phyloP scores from a whole-genome alignment of 1,284 basidiomycete genomes.

The Papiliotrema fonsecae region DNA sequence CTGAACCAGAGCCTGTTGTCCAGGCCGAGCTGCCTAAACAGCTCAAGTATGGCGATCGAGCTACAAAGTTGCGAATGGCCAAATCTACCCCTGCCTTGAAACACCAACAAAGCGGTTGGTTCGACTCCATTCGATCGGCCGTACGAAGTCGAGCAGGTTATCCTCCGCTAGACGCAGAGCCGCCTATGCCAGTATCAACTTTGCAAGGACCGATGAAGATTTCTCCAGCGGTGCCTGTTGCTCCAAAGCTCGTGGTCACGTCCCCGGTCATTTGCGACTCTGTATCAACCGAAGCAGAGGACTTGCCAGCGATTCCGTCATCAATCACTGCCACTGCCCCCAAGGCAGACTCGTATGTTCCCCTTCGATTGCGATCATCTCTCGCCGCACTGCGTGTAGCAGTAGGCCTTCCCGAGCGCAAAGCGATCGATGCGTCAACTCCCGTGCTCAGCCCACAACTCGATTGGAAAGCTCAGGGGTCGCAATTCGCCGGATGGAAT shows the following conservation, averaged over 20 bases:
- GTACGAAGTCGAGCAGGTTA: slow-evolving; percentile 13
- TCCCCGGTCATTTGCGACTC: slow-evolving; percentile 45
- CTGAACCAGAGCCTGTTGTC: slow-evolving; percentile 4
- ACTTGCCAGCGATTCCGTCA: slow-evolving; percentile 39
- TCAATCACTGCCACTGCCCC: slow-evolving; percentile 6
- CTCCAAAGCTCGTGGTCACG: slow-evolving; percentile 31
- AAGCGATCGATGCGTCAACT: slow-evolving; percentile 2
- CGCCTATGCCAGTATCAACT: slow-evolving; percentile 5
- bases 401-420: slow-evolving; percentile 10
- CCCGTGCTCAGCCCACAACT: slow-evolving; percentile 31
- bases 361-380: slow-evolving; percentile 30
- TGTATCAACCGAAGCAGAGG: slow-evolving; percentile 33
- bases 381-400: slow-evolving; percentile 29
- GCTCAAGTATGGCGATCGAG: slow-evolving; percentile 30
- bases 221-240: slow-evolving; percentile 24
- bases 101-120: slow-evolving; percentile 16
- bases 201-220: slow-evolving; percentile 19
- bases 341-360: background rate
- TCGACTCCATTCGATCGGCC: slow-evolving; percentile 20
- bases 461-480: slow-evolving; percentile 34
- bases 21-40: slow-evolving; percentile 8
- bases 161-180: slow-evolving; percentile 2
- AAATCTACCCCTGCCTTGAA: slow-evolving; percentile 27
- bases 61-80: slow-evolving; percentile 24
- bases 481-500: slow-evolving; percentile 39